Base-by-base conservation (phyloP, 139 green algal genomes). In the Edaphochlamys debaryana region DNA sequence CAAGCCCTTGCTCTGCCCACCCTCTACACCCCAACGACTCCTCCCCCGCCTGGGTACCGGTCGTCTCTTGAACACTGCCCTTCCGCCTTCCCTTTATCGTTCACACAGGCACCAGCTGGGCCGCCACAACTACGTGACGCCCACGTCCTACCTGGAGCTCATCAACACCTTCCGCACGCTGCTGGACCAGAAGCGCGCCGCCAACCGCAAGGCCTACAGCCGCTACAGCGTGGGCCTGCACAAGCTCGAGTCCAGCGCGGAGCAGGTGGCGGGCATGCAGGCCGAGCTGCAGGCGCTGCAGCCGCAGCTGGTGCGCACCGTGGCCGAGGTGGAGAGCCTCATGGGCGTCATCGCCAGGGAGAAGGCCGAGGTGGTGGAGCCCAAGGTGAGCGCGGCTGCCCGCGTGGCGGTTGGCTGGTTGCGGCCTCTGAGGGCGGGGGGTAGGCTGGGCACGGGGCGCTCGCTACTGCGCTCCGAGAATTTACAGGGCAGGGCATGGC, bases 101-200 rank as follows among this genome's bases (percentile, higher is more conserved):
- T 54, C 48, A 9, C 29, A 7, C 75, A 82, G 75, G 60, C 37
- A 50, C 20, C 78, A 94, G 76, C 73, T 93, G 27, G 87, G 93
- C 13, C 85, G 94, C 17, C 77, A 91, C 79, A 94, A 94, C 69
- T 96, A 97, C 84, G 93, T 97, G 32, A 97, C 94, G 19, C 94
- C 93, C 38, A 96, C 94, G 1, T 93, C 86, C 1, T 97, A 96
- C 89, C 88, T 97, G 42, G 90, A 95, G 89, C 91, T 97, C 29
- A 94, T 97, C 73, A 87, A 80, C 38, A 83, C 90, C 11, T 96
- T 95, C 91, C 70, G 63, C 23, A 77, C 71, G 37, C 70, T 95
- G 56, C 77, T 94, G 32, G 79, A 86, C 50, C 37, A 71, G 29
- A 93, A 93, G 81, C 87, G 86, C n/a, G 66, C 72, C 15, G 88